Evolutionary conservation across 2,329 filamentous ascomycete genomes (phyloP), one percentile per base, ranked within the genome.

Genomic region (Cordyceps militaris): DNA sequence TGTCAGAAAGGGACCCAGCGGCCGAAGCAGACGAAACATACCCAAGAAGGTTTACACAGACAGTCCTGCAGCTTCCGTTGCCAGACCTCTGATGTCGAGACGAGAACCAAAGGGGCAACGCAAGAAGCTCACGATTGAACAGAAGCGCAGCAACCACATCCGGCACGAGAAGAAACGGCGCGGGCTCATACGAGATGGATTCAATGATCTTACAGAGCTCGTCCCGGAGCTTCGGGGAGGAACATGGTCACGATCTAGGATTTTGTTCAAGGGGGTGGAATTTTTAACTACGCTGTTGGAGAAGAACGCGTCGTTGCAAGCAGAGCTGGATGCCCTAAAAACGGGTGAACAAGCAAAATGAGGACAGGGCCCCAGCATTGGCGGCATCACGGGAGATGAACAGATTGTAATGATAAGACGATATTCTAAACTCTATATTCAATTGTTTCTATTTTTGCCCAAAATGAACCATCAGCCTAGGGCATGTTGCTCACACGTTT

Each of bases 141-240:
- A 58, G 42, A 58, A 58, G 23, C 48, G 56, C 3, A 50, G 56
- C 47, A 58, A 58, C 42, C 56, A 58, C 38, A 58, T 58, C n/a
- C 56, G 56, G 4, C 56, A 58, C 32, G 56, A 58, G 30, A 52
- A 58, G 40, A 58, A 58, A 26, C 48, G 56, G 9, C 56, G 56
- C n/a, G 56, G 46, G 3, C 56, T 58, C 6, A 58, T 58, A 32
- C 47, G 47, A 2, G 56, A 58, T 8, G 47, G 56, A 13, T 58
- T 58, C 16, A 44, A 58, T 21, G 56, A 58, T 19, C 28, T 58
- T 8, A 58, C 56, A 2, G 56, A 58, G 28, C 56, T 58, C 21
- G 47, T 58, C 7, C 56, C 56, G 11, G 56, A 58, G 48, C 56
- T 58, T 3, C 19, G 30, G 11, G 56, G 56, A n/a, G 46, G 56